A percentile compares a stretch with the other conserved stretches of the same genome.
These are phyloP conservation scores for Solidago caesia DNA, from an alignment of 129 eudicot genomes.

Conservation along the genomic window DNA sequence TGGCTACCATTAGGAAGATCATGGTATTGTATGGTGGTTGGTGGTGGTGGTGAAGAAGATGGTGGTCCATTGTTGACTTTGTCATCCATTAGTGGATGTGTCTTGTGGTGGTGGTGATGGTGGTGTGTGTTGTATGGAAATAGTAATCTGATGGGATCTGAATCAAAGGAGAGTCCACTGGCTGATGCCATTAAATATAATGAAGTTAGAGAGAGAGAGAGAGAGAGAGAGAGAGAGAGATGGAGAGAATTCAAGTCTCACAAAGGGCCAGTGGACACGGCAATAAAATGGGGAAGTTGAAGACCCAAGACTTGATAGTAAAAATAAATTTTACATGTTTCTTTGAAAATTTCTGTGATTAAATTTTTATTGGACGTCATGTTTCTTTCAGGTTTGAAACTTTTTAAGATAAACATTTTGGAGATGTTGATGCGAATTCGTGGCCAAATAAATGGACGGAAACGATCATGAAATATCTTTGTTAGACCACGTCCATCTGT, in stretches of 20 bases:
- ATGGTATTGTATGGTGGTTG: constrained; percentile 56
- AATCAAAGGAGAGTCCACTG: constrained; percentile 81
- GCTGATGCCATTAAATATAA: constrained; percentile 39
- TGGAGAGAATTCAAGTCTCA: constrained; percentile 38
- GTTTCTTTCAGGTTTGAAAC: no score
- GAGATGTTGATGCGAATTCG: no score
- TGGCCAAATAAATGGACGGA: no score
- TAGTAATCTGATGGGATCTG: constrained; percentile 51
- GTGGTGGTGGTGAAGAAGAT: constrained; percentile 28
- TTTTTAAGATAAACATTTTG: no score
- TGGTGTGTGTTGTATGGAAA: constrained; percentile 30
- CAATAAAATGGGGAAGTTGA: constrained; percentile 51
- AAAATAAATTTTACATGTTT: background rate
- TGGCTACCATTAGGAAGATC: background rate
- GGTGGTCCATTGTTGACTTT: constrained; percentile 19
- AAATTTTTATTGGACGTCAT: no score
- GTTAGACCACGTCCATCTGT: no score
- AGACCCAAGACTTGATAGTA: constrained; percentile 49
- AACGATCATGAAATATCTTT: no score
- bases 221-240: constrained; percentile 20
- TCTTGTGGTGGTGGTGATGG: constrained; percentile 22
- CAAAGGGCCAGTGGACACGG: constrained; percentile 62
- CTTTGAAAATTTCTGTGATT: no score
- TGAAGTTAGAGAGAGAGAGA: constrained; percentile 17
- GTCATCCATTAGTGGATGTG: constrained; percentile 18